Base-by-base conservation (phyloP, 1,284 basidiomycete genomes). In the Cryptococcus sp. region DNA sequence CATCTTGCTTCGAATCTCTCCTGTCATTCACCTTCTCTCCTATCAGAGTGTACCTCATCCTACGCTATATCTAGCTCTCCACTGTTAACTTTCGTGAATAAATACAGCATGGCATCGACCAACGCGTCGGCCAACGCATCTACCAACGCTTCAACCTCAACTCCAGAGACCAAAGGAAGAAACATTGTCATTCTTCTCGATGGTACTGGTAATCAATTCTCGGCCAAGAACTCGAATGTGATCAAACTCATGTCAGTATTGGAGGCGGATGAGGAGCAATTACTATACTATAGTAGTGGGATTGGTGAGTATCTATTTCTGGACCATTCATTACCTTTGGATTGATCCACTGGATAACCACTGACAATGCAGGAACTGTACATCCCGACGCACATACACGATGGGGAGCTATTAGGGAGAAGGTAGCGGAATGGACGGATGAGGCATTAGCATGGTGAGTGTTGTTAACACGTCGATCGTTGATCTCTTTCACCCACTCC, bases 111-210 rank as follows among this genome's bases (percentile, higher is more conserved):
- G 23, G 23, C 23, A 23, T 23, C 23, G 23, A 23, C 23, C 23
- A 23, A 23, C 23, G 23, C 23, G 23, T 23, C 23, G 23, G 23
- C 23, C 23, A 23, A 23, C 23, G 23, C 23, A 23, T 23, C 23
- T 23, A 23, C 23, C 23, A 23, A 23, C 23, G 23, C 23, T 23
- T 23, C 23, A 23, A 23, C 23, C 23, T 23, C 23, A 23, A 23
- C 23, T 23, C 23, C 23, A 23, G 23, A 23, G 23, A 23, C 23
- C 23, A 23, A 23, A 23, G 38, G 38, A 10, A 60, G 65, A 6
- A 69, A 67, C 58, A 53, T 69, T 41, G 61, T 69, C n/a, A 55
- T 69, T 33, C 60, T 65, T 41, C 51, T 66, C 36, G 67, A 69
- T 50, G 67, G 67, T 3, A 64, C 65, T 4, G 49, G 52, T 33